A percentile compares a stretch with the other conserved stretches of the same genome.
Evolutionary conservation across 2,329 filamentous ascomycete species (phyloP).

Genomic region (Scedosporium apiospermum): DNA sequence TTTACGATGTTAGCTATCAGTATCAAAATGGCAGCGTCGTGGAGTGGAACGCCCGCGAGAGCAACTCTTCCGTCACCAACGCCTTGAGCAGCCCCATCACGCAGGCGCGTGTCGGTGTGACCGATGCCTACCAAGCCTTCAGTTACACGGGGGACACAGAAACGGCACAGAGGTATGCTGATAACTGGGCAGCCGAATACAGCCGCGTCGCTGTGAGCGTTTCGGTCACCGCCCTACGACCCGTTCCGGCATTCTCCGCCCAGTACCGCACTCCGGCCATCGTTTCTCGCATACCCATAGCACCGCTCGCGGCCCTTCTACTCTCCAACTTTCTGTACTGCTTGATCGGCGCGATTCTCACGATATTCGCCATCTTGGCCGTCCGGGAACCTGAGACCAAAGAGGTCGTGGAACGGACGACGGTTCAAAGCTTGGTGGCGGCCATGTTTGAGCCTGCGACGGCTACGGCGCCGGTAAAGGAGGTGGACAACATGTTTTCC

Average conservation of each 20-base stretch:
- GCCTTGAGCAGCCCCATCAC: background rate
- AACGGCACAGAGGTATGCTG: background rate
- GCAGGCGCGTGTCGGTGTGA: background rate
- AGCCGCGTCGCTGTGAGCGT: background rate
- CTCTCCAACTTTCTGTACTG: background rate
- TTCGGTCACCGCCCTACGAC: background rate
- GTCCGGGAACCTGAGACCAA: background rate
- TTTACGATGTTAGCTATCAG: background rate
- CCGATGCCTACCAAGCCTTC: background rate
- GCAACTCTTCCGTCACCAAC: background rate
- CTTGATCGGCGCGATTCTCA: background rate
- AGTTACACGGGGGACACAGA: background rate
- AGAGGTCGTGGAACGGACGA: background rate
- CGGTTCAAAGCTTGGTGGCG: background rate
- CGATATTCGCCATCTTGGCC: background rate
- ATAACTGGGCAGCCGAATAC: background rate
- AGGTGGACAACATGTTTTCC: background rate
- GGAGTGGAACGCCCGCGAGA: background rate
- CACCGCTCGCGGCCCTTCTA: background rate
- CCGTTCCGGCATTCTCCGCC: background rate
- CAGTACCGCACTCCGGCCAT: background rate
- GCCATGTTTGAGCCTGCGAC: background rate
- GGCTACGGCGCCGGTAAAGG: background rate
- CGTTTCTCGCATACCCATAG: background rate
- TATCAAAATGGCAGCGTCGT: background rate